Evolutionary conservation across 2,329 filamentous ascomycete genomes (phyloP).

Genomic region (Mycocentrospora acerina): DNA sequence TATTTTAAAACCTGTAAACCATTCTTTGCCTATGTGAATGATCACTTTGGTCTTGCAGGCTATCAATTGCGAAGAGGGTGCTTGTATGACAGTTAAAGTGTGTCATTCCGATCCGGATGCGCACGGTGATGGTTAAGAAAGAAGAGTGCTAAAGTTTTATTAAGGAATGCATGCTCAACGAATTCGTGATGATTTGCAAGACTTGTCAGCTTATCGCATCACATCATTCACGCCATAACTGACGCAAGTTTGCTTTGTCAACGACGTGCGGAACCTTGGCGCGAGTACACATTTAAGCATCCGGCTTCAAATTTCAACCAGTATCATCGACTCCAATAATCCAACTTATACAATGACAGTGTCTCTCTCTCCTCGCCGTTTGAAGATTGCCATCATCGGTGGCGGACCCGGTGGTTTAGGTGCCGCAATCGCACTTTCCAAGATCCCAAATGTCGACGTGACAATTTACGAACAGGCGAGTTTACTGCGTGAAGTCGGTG

Average conservation of each 20-base stretch:
- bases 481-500: conserved; percentile 51
- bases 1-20: too few relatives aligned
- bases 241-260: conserved; percentile 16
- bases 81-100: too few relatives aligned
- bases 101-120: too few relatives aligned
- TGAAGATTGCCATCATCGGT: conserved; percentile 44
- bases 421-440: conserved; percentile 49
- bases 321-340: too few relatives aligned
- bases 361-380: background rate
- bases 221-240: conserved; percentile 16
- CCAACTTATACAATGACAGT: conserved; percentile 13
- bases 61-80: too few relatives aligned
- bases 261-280: conserved; percentile 3
- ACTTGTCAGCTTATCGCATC: too few relatives aligned
- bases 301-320: too few relatives aligned
- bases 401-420: conserved; percentile 45
- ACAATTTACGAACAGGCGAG: conserved; percentile 50
- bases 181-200: conserved; percentile 5
- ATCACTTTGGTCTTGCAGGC: too few relatives aligned
- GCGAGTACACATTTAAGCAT: background rate
- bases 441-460: conserved; percentile 46
- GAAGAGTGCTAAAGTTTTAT: too few relatives aligned
- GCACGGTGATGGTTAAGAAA: too few relatives aligned
- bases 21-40: too few relatives aligned
- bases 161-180: too few relatives aligned